phyloP scores from a whole-genome alignment of 495 filamentous ascomycete genomes.

The Penicillium paxilli region DNA sequence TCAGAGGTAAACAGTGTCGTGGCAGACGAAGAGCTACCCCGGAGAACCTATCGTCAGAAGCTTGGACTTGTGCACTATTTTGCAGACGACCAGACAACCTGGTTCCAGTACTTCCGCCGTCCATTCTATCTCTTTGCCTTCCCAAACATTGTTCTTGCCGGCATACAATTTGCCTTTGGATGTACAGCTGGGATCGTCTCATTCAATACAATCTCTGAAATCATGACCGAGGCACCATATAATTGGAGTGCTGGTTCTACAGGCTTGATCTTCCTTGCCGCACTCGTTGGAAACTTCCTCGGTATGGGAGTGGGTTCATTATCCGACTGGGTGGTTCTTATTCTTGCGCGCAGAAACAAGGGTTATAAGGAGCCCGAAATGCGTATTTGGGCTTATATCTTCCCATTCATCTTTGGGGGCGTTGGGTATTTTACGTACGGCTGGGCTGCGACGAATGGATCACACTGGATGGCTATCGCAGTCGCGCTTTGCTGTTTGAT shows the following conservation, averaged over 20 bases:
- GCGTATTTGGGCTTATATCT: slow-evolving; percentile 28
- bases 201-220: slow-evolving; percentile 36
- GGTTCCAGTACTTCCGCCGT: slow-evolving; percentile 36
- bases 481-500: slow-evolving; percentile 35
- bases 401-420: slow-evolving; percentile 28
- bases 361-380: slow-evolving; percentile 39
- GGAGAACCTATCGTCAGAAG: slow-evolving; percentile 23
- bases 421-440: slow-evolving; percentile 37
- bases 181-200: slow-evolving; percentile 35
- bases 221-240: slow-evolving; percentile 34
- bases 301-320: slow-evolving; percentile 33
- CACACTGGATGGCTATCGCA: slow-evolving; percentile 36
- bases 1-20: slow-evolving; percentile 6
- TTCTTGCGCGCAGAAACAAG: slow-evolving; percentile 29
- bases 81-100: slow-evolving; percentile 29
- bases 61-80: slow-evolving; percentile 24
- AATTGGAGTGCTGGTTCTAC: slow-evolving; percentile 30
- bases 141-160: slow-evolving; percentile 34
- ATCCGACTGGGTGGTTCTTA: slow-evolving; percentile 28
- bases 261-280: slow-evolving; percentile 29
- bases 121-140: slow-evolving; percentile 37
- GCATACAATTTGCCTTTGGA: slow-evolving; percentile 34
- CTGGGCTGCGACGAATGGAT: slow-evolving; percentile 29
- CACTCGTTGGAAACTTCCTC: slow-evolving; percentile 30
- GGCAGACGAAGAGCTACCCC: slow-evolving; percentile 17